Conservation (phyloP, 176 grass and related monocot species). For the Aegilops bicornis region DNA sequence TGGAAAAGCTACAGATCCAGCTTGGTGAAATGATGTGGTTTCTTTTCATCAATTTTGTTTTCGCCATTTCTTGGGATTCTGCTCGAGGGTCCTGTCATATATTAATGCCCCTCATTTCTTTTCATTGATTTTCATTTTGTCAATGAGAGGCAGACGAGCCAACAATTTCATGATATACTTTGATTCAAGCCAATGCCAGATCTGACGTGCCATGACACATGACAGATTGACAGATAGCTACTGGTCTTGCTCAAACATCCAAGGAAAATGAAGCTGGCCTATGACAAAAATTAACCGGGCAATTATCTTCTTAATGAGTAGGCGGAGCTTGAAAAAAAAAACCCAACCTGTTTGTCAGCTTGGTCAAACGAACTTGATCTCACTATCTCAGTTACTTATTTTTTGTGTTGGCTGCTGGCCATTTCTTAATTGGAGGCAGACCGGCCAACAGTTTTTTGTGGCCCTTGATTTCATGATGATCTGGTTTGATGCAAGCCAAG, state of each 20-base stretch:
- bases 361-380: neutral
- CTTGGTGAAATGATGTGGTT: neutral
- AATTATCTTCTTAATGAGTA: too few relatives aligned
- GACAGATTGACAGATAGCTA: neutral
- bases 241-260: too few relatives aligned
- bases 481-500: conserved; percentile 19
- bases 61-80: too few relatives aligned
- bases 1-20: neutral
- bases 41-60: too few relatives aligned
- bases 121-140: neutral
- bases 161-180: neutral
- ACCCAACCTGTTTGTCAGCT: neutral
- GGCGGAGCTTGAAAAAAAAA: too few relatives aligned
- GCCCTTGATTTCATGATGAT: neutral
- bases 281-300: too few relatives aligned
- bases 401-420: neutral
- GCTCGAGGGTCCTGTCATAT: neutral
- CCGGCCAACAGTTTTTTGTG: neutral
- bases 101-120: neutral
- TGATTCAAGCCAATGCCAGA: neutral
- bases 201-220: neutral
- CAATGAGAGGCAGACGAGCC: neutral
- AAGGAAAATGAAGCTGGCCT: neutral
- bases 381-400: neutral
- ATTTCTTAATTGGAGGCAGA: neutral